phyloP scores from a whole-genome alignment of 495 filamentous ascomycete species.

The Sordaria brevicollis region DNA sequence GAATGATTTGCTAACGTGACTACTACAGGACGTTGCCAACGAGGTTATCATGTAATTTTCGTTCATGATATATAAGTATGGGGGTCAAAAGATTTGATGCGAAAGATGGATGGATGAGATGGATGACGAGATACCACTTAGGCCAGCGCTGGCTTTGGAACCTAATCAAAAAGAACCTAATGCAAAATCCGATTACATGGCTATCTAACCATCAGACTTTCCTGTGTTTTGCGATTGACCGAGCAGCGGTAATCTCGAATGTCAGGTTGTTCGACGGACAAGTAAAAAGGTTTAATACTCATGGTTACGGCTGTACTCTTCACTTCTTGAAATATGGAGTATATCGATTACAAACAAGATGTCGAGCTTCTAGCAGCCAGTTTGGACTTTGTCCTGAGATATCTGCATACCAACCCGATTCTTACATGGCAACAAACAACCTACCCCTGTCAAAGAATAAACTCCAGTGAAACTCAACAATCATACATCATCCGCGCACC shows the following conservation, averaged over 20 bases:
- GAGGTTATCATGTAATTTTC: slow-evolving; percentile 97
- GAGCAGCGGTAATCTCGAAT: not conserved
- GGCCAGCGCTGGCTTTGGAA: not conserved
- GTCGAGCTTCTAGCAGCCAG: not conserved
- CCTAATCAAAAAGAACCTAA: not conserved
- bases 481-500: not conserved
- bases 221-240: not conserved
- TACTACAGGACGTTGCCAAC: slow-evolving; percentile 69
- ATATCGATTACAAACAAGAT: not conserved
- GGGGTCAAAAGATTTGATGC: not conserved
- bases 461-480: no score
- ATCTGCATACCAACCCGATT: no score
- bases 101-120: not conserved
- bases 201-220: not conserved
- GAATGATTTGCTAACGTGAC: slow-evolving; percentile 22
- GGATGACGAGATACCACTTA: not conserved
- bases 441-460: no score
- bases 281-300: not conserved
- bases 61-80: not conserved
- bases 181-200: not conserved
- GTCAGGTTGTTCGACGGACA: not conserved
- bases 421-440: no score
- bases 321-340: not conserved
- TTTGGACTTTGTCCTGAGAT: no score
- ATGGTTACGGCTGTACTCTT: not conserved